phyloP scores from a whole-genome alignment of 495 filamentous ascomycete species.

The Aeminium ludgeri region DNA sequence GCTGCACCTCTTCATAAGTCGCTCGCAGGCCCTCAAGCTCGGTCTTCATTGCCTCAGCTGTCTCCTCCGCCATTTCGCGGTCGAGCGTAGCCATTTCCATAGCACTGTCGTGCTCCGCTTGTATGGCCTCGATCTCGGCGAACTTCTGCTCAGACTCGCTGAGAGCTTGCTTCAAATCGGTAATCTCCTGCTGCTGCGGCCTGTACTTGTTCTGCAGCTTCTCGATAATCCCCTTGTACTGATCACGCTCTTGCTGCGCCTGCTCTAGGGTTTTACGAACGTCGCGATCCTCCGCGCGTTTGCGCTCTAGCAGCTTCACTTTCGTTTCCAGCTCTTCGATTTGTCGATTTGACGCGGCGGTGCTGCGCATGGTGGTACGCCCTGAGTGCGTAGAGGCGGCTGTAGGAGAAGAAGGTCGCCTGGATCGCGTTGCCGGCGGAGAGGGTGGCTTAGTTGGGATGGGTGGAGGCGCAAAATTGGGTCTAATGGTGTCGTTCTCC shows the following conservation, averaged over 20 bases:
- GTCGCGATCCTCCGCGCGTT: constrained; percentile 64
- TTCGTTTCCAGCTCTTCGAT: constrained; percentile 25
- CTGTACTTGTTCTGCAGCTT: constrained; percentile 84
- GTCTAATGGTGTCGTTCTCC: constrained; percentile 4
- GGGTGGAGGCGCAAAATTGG: constrained; percentile 13
- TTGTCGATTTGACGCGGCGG: constrained; percentile 34
- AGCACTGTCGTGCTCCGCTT: constrained; percentile 66
- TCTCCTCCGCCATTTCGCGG: constrained; percentile 92
- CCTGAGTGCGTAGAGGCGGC: constrained; percentile 23
- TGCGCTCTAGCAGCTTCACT: constrained; percentile 22
- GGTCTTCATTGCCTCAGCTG: constrained; percentile 57
- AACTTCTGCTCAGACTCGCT: constrained; percentile 56
- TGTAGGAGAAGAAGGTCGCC: constrained; percentile 12
- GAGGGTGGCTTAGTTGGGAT: constrained; percentile 1
- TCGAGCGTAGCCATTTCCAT: constrained; percentile 82
- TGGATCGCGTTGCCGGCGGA: constrained; percentile 5
- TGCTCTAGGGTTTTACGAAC: constrained; percentile 64
- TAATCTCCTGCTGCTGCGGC: constrained; percentile 65
- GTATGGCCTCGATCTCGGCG: constrained; percentile 50
- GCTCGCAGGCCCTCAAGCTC: constrained; percentile 64
- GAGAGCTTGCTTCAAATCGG: constrained; percentile 54
- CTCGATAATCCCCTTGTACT: constrained; percentile 76
- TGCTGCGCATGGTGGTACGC: constrained; percentile 14
- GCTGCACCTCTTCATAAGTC: constrained; percentile 64
- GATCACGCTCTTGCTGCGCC: constrained; percentile 62